A percentile compares a stretch with the other conserved stretches of the same genome.
These are phyloP conservation scores for Coniochaeta ligniaria DNA, from an alignment of 2,329 filamentous ascomycete species.

Conservation along the genomic window DNA sequence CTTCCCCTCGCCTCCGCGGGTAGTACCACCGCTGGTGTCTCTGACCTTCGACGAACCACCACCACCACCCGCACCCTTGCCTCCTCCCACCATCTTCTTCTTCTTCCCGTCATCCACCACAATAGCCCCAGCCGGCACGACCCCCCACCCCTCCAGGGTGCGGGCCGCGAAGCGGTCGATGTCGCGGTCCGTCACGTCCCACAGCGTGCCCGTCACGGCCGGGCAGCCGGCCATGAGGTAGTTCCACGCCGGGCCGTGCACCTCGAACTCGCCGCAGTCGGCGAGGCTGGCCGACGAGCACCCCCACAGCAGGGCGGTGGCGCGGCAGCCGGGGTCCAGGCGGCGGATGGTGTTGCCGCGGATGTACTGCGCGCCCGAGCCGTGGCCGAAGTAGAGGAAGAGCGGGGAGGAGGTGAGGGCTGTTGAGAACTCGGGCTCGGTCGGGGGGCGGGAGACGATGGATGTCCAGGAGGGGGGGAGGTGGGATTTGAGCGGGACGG, in stretches of 20 bases:
- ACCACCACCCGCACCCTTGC: no score
- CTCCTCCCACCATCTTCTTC: no score
- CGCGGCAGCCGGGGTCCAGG: conserved; percentile 60
- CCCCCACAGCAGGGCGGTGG: conserved; percentile 84
- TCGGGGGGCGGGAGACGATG: conserved; percentile 62
- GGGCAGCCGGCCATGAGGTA: conserved; percentile 86
- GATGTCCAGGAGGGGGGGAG: conserved; percentile 68
- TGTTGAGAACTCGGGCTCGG: conserved; percentile 68
- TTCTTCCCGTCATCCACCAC: conserved; percentile 27
- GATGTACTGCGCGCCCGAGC: conserved; percentile 90
- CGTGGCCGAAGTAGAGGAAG: conserved; percentile 92
- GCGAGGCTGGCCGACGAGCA: conserved; percentile 79
- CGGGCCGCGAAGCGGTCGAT: conserved; percentile 85
- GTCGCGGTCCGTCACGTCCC: conserved; percentile 97
- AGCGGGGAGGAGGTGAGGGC: conserved; percentile 62
- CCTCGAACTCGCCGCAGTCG: conserved; percentile 81
- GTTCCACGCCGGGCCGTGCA: conserved; percentile 82
- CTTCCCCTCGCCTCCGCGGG: neutral
- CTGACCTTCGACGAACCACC: conserved; percentile 9
- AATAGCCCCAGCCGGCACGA: conserved; percentile 45
- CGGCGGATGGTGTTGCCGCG: conserved; percentile 74
- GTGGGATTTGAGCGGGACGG: conserved; percentile 49
- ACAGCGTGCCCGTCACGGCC: conserved; percentile 84
- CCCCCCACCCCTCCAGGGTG: conserved; percentile 79
- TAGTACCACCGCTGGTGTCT: neutral